Evolutionary conservation across 2,329 filamentous ascomycete species (phyloP), one percentile per base, ranked within the genome.

Genomic region (Fusarium udum): DNA sequence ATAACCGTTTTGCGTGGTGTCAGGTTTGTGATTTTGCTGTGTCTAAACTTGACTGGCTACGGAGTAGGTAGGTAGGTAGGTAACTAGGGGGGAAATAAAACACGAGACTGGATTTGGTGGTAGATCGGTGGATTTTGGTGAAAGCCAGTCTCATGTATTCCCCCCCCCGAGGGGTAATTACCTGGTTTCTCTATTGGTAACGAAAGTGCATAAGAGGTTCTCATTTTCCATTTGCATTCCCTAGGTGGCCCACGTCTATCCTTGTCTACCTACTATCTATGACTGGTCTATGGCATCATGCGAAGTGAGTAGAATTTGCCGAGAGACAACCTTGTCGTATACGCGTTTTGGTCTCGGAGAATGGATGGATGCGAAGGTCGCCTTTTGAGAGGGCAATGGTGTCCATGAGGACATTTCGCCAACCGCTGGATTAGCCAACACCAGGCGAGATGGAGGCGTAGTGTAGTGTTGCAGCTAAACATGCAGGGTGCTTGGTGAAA

Each of bases 401-500:
- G 45, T 43, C 48, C 42, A 48, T 68, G 34, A 37, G n/a, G 45
- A 42, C 26, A 20, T 22, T 24, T 62, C 32, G 26, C 15, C 16
- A 62, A 39, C 22, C 43, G 11, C 24, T 46, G n/a, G 31, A 34
- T 24, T 26, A 58, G 55, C 55, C 55, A 58, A n/a, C 18, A 28
- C n/a, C n/a, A 36, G 39, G 34, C 52, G 48, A 37, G 53, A 40
- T 39, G 37, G 64, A 51, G 48, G 59, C 40, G 52, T 51, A 51
- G 32, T 36, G 52, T 52, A 59, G 34, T 37, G 34, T 40, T 59
- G 42, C 53, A 52, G 53, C 59, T 65, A 55, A 53, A 60, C 43
- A 48, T 59, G 55, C 61, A 59, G 58, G 56, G 56, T 56, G 40
- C 37, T 58, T 55, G 32, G 51, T 71, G 55, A 71, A 67, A 61